These are phyloP conservation scores for Crotalaria pallida DNA, from an alignment of 306 rosid genomes.

Conservation along the genomic window DNA sequence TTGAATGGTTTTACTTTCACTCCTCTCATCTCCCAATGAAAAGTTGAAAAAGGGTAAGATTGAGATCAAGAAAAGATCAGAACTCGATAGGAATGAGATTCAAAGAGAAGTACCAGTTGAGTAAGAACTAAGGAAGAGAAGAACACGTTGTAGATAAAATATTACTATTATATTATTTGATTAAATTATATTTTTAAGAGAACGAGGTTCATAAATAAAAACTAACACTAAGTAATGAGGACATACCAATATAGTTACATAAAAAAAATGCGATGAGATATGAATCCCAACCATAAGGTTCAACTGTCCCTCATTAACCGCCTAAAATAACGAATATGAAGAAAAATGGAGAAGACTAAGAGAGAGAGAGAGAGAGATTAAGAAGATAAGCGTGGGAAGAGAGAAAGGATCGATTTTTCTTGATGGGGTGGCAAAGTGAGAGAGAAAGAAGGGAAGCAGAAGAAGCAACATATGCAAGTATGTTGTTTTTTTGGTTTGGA, in stretches of 20 bases:
- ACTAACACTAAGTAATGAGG: no score
- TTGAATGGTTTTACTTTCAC: neutral
- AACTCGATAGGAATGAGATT: neutral
- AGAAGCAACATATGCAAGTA: neutral
- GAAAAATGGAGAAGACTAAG: constrained; percentile 12
- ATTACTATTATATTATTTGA: neutral
- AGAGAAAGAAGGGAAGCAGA: constrained; percentile 2
- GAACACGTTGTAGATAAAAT: neutral
- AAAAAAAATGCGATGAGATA: constrained; percentile 9
- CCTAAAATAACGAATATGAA: no score
- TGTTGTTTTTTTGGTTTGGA: neutral
- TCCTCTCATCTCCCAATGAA: neutral
- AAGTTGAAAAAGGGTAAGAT: neutral
- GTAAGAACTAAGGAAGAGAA: constrained; percentile 1
- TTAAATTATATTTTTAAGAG: neutral
- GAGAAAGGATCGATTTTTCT: constrained; percentile 52
- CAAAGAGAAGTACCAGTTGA: neutral
- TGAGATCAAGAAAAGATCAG: neutral
- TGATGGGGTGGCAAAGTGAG: constrained; percentile 54
- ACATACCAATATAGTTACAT: constrained; percentile 20
- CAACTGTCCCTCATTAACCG: constrained; percentile 10
- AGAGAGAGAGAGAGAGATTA: neutral
- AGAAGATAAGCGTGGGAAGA: neutral
- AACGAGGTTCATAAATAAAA: neutral
- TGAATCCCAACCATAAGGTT: neutral